Base-by-base conservation (phyloP, 2,329 filamentous ascomycete genomes). In the Zelopaecilomyces penicillatus region DNA sequence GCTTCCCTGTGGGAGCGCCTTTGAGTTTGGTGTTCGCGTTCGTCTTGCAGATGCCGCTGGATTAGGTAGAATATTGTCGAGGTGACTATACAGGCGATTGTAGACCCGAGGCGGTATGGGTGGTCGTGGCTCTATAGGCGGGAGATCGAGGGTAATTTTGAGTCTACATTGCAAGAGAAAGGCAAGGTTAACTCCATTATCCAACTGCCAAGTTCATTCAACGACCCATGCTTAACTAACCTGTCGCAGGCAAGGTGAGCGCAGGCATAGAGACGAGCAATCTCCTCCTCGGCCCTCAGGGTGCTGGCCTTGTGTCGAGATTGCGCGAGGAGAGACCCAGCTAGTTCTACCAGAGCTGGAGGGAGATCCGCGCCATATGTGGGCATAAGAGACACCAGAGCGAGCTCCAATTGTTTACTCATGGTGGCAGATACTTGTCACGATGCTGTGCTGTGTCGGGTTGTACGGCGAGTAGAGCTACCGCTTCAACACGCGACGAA, bases 241-340 rank as follows among this genome's bases (percentile, higher is more conserved):
- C 87, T 79, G 55, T 91, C 87, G 60, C 90, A 97, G 19, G 93
- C 93, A 48, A 98, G 77, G 64, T 95, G 83, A 10, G 87, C 85
- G 61, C 89, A 95, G 4, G 84, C 85, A 62, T 93, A 93, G 4
- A 78, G 75, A 19, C 90, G 77, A n/a, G 84, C 87, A 52, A 93
- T 81, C 62, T 96, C 90, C 62, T 95, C 89, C 45, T 94, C 87
- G 3, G 82, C 75, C 60, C 89, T 94, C 43, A 96, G 71, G 11
- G 78, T 84, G 57, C 80, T 82, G 41, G 87, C 87, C 56, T 81
- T 82, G 58, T 82, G 80, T 31, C 87, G 80, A 9, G 88, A 94
- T 63, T 93, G 88, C 2, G 86, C 82, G 37, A 94, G 76, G 5
- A 95, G 70, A 6, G 83, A 87, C 42, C 75, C 71, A 1, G 87